Percentiles rank a stretch among this genome's conserved stretches.
These are phyloP conservation scores for Pythium monospermum DNA, from an alignment of 352 stramenopile species.

Conservation along the genomic window DNA sequence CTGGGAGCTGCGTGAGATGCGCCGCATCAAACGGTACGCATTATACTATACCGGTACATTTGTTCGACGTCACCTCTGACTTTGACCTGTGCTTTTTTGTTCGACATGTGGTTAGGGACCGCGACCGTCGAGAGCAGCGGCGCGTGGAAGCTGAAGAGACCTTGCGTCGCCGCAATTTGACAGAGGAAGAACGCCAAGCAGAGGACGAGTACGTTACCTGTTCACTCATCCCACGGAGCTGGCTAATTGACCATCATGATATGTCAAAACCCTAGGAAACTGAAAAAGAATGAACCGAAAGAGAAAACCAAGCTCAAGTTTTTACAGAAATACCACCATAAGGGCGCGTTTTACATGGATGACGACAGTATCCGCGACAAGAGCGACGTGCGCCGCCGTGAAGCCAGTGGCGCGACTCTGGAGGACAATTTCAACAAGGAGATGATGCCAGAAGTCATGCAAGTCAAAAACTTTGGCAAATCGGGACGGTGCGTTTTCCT, in stretches of 20 bases:
- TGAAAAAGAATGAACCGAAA: slow-evolving; percentile 76
- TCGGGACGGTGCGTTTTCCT: slow-evolving; percentile 66
- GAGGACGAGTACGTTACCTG: slow-evolving; percentile 81
- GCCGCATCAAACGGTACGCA: slow-evolving; percentile 83
- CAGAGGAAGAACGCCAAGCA: slow-evolving; percentile 90
- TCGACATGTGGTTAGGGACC: slow-evolving; percentile 60
- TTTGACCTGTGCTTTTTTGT: neutral
- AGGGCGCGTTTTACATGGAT: slow-evolving; percentile 97
- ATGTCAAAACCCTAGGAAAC: slow-evolving; percentile 44
- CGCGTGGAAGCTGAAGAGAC: slow-evolving; percentile 88
- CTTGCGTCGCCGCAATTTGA: slow-evolving; percentile 88
- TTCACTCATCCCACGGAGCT: too few relatives aligned
- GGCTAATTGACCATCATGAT: too few relatives aligned
- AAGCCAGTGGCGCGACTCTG: slow-evolving; percentile 85
- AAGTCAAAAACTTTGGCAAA: slow-evolving; percentile 98
- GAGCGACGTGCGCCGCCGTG: slow-evolving; percentile 89
- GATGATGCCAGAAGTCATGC: slow-evolving; percentile 93
- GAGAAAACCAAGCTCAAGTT: slow-evolving; percentile 91
- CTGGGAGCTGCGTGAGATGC: slow-evolving; percentile 94
- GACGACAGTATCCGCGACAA: slow-evolving; percentile 87
- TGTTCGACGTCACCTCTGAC: neutral
- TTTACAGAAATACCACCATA: slow-evolving; percentile 98
- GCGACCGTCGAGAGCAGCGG: slow-evolving; percentile 69
- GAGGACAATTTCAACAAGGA: slow-evolving; percentile 94
- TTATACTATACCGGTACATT: too few relatives aligned